Percentiles rank a stretch among this genome's conserved stretches.
These are phyloP conservation scores for Tilletia caries DNA, from an alignment of 1,284 basidiomycete genomes.

Conservation along the genomic window DNA sequence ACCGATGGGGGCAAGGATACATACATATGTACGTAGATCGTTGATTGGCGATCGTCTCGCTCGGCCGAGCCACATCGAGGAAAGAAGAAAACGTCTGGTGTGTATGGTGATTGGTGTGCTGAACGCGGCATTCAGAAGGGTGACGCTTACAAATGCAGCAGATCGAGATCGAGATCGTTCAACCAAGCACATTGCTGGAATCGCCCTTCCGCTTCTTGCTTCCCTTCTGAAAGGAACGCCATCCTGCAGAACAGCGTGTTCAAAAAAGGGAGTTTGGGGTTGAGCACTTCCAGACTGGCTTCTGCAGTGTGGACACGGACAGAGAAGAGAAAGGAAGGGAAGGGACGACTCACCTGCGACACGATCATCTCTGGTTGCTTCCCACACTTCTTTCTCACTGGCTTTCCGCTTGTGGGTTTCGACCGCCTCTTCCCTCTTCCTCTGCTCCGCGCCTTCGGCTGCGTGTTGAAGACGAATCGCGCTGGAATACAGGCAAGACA, in stretches of 20 bases:
- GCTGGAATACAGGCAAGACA: conserved; percentile 28
- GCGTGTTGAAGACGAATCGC: conserved; percentile 58
- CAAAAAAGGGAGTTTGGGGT: neutral
- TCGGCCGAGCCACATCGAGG: neutral
- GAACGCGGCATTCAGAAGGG: neutral
- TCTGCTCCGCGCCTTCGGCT: conserved; percentile 61
- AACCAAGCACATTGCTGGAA: conserved; percentile 5
- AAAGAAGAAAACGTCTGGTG: neutral
- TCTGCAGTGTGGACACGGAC: no score
- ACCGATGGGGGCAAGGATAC: no score
- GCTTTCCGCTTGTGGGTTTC: conserved; percentile 49
- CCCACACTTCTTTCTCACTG: conserved; percentile 60
- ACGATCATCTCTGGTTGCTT: conserved; percentile 54
- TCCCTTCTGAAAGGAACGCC: conserved; percentile 12
- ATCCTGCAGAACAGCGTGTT: neutral
- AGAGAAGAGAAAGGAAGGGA: neutral
- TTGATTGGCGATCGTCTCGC: neutral
- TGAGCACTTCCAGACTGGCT: neutral
- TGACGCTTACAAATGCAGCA: neutral
- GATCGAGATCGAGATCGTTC: no score
- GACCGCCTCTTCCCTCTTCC: conserved; percentile 57
- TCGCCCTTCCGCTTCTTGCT: conserved; percentile 10
- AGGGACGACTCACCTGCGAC: conserved; percentile 29
- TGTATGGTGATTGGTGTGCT: neutral
- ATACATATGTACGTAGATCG: neutral